Base-by-base conservation (phyloP, 1,284 basidiomycete genomes). In the Lentinula novae-zelandiae region DNA sequence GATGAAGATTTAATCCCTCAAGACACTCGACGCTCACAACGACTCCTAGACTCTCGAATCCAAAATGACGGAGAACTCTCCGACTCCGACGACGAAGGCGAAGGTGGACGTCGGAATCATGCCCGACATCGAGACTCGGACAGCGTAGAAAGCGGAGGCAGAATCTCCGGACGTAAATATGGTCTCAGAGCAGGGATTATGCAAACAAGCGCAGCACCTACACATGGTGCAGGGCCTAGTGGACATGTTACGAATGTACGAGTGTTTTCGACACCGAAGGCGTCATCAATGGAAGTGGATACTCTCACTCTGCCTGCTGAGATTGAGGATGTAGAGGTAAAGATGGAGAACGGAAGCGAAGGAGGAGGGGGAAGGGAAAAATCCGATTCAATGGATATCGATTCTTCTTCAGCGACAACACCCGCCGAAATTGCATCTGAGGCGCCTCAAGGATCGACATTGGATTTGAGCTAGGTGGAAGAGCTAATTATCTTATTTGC, bases 71-170 rank as follows among this genome's bases (percentile, higher is more conserved):
- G 89, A 48, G 92, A 93, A 70, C 77, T 92, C 8, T 92, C 90
- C 6, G 90, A 93, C 69, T 93, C 91, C 1, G 90, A 93, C 64
- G 90, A 95, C 70, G 93, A 95, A 73, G 93, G 91, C 15, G 89
- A 92, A 69, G 92, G 89, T 39, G 87, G 85, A 9, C 82, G 92
- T 57, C 79, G 86, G 61, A 81, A 95, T 66, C 85, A 87, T 63
- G 75, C 81, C 5, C 77, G 76, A 48, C 83, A 89, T 70, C 79
- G 80, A 17, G 80, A 84, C 36, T 73, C 73, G 17, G 83, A 82
- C 46, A 80, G 78, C 55, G 74, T 73, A 59, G 76, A 74, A 38
- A 68, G 64, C 48, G 76, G 73, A 5, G 69, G 67, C 36, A 76
- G 72, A 46, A 75, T 69, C 33, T 69, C 76, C 2, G 78, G 78